Base-by-base conservation (phyloP, 345 rosid species). In the Dimocarpus longan region DNA sequence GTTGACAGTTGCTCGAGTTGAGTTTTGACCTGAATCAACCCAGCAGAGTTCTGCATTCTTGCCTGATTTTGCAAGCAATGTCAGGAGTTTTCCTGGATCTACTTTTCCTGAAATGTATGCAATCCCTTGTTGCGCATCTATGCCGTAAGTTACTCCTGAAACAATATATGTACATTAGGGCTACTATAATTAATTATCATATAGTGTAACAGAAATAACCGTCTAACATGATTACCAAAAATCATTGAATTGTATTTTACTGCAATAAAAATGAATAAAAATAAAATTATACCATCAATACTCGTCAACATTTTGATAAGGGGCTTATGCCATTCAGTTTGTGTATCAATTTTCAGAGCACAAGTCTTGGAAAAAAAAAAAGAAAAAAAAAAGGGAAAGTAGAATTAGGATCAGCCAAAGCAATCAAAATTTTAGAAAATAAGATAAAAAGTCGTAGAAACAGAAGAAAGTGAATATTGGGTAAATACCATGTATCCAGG, bases 271-370 rank as follows among this genome's bases (percentile, higher is more conserved):
- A 32, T 32, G 1, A 1, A 40, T 1, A 3, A 26, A 63, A 75
- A 40, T 28, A 3, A 16, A 44, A 15, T 46, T 1, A 5, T 62
- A 67, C 80, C 74, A 32, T 72, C 40, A 26, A 77, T 66, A 42
- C 10, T 46, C 13, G 18, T 72, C 64, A 72, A 32, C 48, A 66
- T 60, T 32, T 46, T 77, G 28, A 22, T 59, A 52, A 80, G 42
- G 39, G 76, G 39, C 54, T 63, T 81, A 6, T 77, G 70, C 80
- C 84, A 81, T 66, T 75, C 80, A 60, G 75, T 26, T 28, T 74
- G 75, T 4, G 82, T 69, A 10, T 80, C 71, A 8, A 81, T 12
- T 67, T 68, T 73, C 59, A 76, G 54, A 13, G 39, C 44, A 72
- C 77, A 81, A 28, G 64, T 76, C 80, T 81, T 42, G 7, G n/a